Percentiles rank a stretch among this genome's conserved stretches.
Conservation (phyloP, 176 grass and related monocot genomes). For the Rhynchospora breviuscula region DNA sequence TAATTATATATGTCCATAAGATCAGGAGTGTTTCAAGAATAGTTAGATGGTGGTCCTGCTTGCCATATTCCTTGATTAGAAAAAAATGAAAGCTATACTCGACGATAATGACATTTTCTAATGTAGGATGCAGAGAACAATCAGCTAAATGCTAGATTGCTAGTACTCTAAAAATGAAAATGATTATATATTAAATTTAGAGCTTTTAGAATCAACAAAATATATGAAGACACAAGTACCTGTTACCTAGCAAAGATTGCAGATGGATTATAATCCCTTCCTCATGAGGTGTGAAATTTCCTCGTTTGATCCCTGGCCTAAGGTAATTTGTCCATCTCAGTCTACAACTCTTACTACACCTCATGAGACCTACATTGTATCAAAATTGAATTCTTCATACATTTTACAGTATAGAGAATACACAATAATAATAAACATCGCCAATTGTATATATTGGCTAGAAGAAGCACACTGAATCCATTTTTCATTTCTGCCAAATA, state of each 20-base stretch:
- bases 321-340: constrained; percentile 95
- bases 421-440: neutral
- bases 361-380: constrained; percentile 36
- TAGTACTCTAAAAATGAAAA: neutral
- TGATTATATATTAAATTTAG: neutral
- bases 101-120: too few relatives aligned
- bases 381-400: neutral
- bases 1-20: too few relatives aligned
- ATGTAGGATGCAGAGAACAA: too few relatives aligned
- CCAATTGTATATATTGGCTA: neutral
- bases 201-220: neutral
- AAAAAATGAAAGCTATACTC: too few relatives aligned
- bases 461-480: too few relatives aligned
- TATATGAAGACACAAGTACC: constrained; percentile 24
- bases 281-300: constrained; percentile 76
- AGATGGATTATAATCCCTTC: constrained; percentile 74
- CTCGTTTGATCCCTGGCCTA: constrained; percentile 61
- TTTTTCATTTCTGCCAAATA: too few relatives aligned
- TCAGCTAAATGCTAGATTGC: too few relatives aligned
- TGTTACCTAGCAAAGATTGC: constrained; percentile 83
- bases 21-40: too few relatives aligned
- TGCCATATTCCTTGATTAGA: too few relatives aligned
- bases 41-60: too few relatives aligned
- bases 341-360: constrained; percentile 90
- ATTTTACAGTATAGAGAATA: neutral